Evolutionary conservation across 805 yeast genomes (phyloP).

Genomic region (Komagataella mondaviorum): DNA sequence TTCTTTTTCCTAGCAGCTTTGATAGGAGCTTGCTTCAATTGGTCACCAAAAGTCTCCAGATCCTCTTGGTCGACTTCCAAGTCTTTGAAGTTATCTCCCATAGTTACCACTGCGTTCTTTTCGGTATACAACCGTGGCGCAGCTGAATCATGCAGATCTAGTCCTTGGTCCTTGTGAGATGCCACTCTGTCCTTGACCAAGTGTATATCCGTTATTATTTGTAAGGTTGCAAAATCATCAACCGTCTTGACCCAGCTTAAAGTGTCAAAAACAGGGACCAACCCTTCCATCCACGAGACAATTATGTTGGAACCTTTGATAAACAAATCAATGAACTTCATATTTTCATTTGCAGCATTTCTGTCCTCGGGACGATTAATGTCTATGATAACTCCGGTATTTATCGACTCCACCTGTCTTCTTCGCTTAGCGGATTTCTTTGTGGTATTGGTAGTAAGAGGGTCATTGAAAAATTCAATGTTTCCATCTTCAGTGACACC

Average conservation of each 20-base stretch:
- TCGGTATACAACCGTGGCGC: constrained; percentile 46
- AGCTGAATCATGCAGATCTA: constrained; percentile 37
- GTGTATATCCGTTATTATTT: background rate
- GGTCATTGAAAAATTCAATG: constrained; percentile 58
- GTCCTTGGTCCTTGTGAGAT: constrained; percentile 22
- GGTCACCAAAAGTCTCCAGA: constrained; percentile 14
- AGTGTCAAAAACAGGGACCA: constrained; percentile 41
- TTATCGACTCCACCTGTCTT: constrained; percentile 30
- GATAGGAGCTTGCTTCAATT: constrained; percentile 10
- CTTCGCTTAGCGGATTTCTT: background rate
- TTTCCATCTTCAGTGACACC: constrained; percentile 65
- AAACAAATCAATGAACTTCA: constrained; percentile 10
- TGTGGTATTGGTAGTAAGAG: constrained; percentile 16
- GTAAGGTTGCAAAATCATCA: constrained; percentile 1
- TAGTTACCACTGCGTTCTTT: constrained; percentile 42
- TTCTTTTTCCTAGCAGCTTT: constrained; percentile 12
- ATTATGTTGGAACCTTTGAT: constrained; percentile 21
- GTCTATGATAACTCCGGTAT: constrained; percentile 29
- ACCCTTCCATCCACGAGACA: constrained; percentile 51
- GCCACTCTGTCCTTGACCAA: background rate
- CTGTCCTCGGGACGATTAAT: constrained; percentile 30
- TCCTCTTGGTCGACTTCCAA: constrained; percentile 34
- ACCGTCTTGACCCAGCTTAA: constrained; percentile 29
- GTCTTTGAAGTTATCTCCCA: constrained; percentile 51
- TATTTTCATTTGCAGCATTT: constrained; percentile 14